phyloP scores from a whole-genome alignment of 192 early-diverging fungal genomes.

The Coemansia sp. region DNA sequence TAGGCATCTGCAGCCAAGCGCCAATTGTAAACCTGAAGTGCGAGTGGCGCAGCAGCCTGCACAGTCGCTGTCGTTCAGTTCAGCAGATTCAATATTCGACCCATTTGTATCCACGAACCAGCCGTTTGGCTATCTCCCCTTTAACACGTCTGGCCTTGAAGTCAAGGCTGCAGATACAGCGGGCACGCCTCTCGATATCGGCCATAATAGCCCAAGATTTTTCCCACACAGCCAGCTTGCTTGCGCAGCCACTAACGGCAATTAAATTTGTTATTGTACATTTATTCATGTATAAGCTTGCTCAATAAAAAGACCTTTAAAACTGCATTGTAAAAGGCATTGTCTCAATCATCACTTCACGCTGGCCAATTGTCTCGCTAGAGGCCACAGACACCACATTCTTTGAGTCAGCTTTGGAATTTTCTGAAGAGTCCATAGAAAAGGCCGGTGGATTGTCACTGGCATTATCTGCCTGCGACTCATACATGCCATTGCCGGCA shows the following conservation, averaged over 20 bases:
- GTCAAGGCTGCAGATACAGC: not conserved
- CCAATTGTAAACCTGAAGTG: conserved; percentile 3
- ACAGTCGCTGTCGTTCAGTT: conserved; percentile 20
- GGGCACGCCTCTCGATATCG: not conserved
- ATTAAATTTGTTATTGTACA: not conserved
- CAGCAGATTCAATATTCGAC: conserved; percentile 21
- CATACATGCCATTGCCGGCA: too few relatives aligned
- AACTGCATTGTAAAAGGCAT: conserved; percentile 16
- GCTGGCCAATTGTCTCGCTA: conserved; percentile 23
- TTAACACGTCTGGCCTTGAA: conserved; percentile 3
- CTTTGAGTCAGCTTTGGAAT: conserved; percentile 5
- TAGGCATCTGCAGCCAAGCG: not conserved
- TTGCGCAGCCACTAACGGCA: not conserved
- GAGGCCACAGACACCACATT: conserved; percentile 37
- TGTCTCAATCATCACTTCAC: conserved; percentile 49
- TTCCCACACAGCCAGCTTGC: not conserved
- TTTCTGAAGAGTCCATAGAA: too few relatives aligned
- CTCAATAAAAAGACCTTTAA: conserved; percentile 1
- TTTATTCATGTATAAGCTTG: not conserved
- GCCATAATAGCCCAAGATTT: not conserved
- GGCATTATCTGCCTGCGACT: too few relatives aligned
- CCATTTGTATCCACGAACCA: conserved; percentile 2
- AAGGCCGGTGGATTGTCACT: too few relatives aligned
- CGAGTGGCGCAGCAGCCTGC: conserved; percentile 26
- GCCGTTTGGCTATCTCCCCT: conserved; percentile 16